Base-by-base conservation (phyloP, 805 yeast species). In the Kodamaea sagamina region DNA sequence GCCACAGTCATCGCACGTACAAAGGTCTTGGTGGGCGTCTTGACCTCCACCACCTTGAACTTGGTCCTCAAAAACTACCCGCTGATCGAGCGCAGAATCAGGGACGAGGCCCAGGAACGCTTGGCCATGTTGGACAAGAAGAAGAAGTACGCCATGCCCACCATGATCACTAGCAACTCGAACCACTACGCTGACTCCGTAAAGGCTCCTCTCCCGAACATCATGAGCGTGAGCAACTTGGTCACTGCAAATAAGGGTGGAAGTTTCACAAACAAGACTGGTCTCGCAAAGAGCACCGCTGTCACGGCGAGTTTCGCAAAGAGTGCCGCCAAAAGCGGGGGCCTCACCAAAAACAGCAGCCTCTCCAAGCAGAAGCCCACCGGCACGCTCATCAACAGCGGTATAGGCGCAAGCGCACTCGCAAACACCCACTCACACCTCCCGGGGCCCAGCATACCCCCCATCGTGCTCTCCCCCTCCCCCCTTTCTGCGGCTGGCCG, bases 51-150 rank as follows among this genome's bases (percentile, higher is more conserved):
- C 44, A 75, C 81, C 8, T 69, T 85, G 38, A 74, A 76, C 47
- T 62, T 69, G 8, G 84, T 85, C 1, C 64, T 85, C 17, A 78
- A 81, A 1, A 75, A 73, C 44, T 84, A 78, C 57, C 90, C 92
- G 0, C 59, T 64, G 2, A 77, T 85, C 29, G 90, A 84, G 57
- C 65, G 86, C 46, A 69, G 81, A 37, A 83, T 85, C 32, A 67
- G 90, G 48, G 88, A 85, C 58, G 92, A 85, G 55, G 90, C 89
- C 3, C 89, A 85, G 54, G 89, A 84, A 57, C 68, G 92, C 40
- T 63, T 85, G 46, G 83, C 85, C 4, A 78, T 82, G 80, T 82
- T 77, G 52, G 87, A 82, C 40, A 81, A 83, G 58, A 71, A 79
- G 53, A 75, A 72, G 48, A 63, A 73, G 44, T 67, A 71, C 39